Percentiles rank a stretch among this genome's conserved stretches.
These are phyloP conservation scores for Podila verticillata DNA, from an alignment of 192 early-diverging fungal genomes.

Conservation along the genomic window DNA sequence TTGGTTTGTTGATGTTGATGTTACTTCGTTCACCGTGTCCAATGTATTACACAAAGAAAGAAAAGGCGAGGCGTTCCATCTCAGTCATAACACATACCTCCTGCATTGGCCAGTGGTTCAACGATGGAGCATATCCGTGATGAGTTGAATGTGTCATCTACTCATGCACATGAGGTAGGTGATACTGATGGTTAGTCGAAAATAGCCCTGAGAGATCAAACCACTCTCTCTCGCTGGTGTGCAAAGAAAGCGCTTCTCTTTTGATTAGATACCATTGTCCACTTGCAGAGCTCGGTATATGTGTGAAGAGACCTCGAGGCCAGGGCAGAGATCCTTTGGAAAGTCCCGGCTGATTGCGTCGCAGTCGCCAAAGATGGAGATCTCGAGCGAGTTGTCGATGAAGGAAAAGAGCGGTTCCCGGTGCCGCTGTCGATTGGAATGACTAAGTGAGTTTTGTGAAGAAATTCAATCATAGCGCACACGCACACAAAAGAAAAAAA, in stretches of 20 bases:
- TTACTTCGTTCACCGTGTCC: neutral
- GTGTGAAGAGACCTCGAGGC: conserved; percentile 33
- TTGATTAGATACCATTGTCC: conserved; percentile 32
- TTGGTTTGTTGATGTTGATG: neutral
- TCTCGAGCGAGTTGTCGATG: conserved; percentile 77
- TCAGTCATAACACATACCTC: conserved; percentile 32
- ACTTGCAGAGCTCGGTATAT: conserved; percentile 48
- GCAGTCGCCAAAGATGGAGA: conserved; percentile 72
- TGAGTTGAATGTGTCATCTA: conserved; percentile 43
- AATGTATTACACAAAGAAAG: neutral
- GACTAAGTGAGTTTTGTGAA: neutral
- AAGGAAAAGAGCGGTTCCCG: conserved; percentile 67
- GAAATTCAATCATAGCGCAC: neutral
- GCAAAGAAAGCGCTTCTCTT: neutral
- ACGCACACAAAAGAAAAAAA: neutral
- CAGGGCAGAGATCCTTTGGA: conserved; percentile 27
- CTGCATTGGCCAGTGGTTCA: conserved; percentile 47
- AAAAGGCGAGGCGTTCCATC: neutral
- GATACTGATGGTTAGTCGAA: neutral
- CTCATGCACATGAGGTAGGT: neutral
- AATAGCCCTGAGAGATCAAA: neutral
- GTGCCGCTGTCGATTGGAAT: conserved; percentile 7
- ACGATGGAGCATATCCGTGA: conserved; percentile 50
- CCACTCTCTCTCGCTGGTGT: neutral
- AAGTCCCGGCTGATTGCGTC: conserved; percentile 66